These are phyloP conservation scores for Candolleomyces efflorescens DNA, from an alignment of 768 basidiomycete genomes.

Conservation along the genomic window DNA sequence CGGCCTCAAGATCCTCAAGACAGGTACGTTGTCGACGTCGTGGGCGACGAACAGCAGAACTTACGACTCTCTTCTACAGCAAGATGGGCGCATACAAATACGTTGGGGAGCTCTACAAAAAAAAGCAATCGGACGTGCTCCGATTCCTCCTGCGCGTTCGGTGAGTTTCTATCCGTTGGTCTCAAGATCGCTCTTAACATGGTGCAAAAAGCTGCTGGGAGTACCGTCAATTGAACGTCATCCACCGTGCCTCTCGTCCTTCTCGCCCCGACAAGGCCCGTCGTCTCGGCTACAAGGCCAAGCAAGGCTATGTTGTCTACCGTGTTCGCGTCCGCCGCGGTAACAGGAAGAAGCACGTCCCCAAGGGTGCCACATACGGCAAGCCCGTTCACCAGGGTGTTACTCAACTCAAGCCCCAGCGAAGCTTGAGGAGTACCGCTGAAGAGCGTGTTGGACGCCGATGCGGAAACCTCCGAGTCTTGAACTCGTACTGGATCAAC, in stretches of 20 bases:
- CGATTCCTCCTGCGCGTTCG: conserved; percentile 97
- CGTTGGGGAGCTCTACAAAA: conserved; percentile 96
- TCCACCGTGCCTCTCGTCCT: conserved; percentile 96
- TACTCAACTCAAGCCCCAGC: conserved; percentile 98
- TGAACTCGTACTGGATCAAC: conserved; percentile 99
- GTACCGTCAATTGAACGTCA: conserved; percentile 96
- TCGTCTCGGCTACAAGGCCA: conserved; percentile 98
- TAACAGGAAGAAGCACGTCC: conserved; percentile 98
- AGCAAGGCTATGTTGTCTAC: conserved; percentile 99
- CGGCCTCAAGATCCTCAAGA: conserved; percentile 35
- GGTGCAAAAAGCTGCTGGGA: conserved; percentile 79
- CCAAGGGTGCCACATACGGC: conserved; percentile 98
- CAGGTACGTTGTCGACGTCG: conserved; percentile 22
- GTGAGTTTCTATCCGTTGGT: conserved; percentile 30
- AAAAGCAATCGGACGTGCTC: conserved; percentile 96
- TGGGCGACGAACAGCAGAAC: conserved; percentile 14
- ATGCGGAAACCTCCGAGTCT: conserved; percentile 93
- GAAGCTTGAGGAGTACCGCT: conserved; percentile 86
- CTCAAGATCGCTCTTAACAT: neutral
- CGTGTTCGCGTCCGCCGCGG: conserved; percentile 95
- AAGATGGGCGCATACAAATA: conserved; percentile 96
- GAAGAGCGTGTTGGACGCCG: conserved; percentile 97
- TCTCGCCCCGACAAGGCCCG: conserved; percentile 99
- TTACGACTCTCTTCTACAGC: conserved; percentile 23
- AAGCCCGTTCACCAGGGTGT: conserved; percentile 99